Evolutionary conservation across 805 yeast genomes (phyloP), one percentile per base, ranked within the genome.

Genomic region (Candida morakotiae): DNA sequence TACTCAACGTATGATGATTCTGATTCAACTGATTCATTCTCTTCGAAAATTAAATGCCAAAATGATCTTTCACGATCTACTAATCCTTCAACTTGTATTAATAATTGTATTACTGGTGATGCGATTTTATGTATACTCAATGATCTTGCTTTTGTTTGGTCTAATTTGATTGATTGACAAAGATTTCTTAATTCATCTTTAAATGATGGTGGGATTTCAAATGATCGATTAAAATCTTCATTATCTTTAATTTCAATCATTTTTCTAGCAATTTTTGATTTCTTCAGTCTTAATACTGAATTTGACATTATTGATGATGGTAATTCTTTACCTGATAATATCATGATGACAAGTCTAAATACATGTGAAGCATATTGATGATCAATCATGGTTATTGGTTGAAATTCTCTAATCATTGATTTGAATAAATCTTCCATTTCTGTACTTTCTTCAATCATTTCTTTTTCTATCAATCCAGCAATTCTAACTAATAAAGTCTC

Each of bases 361-460:
- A 85, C 87, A 60, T 91, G 98, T 0, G 98, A 85, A 0, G 91
- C 91, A 53, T 91, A 91, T 49, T 77, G 85, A 50, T 91, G 89
- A 8, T 61, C 56, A 19, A 83, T 68, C 81, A 91, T 75, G 2
- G 69, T 63, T 34, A 62, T 63, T 1, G 87, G 82, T 42, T 74
- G 71, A 31, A 85, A 57, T 55, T 86, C 95, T 34, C 75, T 70
- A 20, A 85, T 55, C 77, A 86, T 77, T 37, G 71, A 71, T 31
- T 78, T 52, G 47, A 87, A 75, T 55, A 83, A 58, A 22, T 71
- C 69, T 50, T 87, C 95, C 76, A 83, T 76, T 25, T 67, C 64
- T 23, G 53, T 56, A 31, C 69, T 71, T 2, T 67, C 65, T n/a
- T 47, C 49, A 34, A 81, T 58, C 20, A 86, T 52, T 54, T 87